Conservation (phyloP, 768 basidiomycete genomes). For the Amanita pseudoporphyria region DNA sequence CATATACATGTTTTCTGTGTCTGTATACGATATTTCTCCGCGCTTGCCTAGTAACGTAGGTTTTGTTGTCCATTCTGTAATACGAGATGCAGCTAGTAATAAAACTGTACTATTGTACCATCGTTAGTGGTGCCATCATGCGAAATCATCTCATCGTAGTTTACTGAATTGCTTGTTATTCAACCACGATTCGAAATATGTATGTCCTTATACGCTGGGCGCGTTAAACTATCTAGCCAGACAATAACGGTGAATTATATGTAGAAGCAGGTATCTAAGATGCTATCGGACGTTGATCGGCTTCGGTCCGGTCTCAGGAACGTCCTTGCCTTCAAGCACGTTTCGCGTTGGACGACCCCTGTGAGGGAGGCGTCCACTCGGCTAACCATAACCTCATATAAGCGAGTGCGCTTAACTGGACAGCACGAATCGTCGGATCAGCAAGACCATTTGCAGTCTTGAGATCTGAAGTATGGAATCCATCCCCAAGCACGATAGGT, state of each 20-base stretch:
- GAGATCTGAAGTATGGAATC: constrained; percentile 64
- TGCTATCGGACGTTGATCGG: too few relatives aligned
- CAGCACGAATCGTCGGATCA: constrained; percentile 41
- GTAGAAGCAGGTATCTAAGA: too few relatives aligned
- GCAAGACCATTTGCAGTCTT: constrained; percentile 25
- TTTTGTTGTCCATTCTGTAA: background rate
- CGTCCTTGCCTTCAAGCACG: background rate
- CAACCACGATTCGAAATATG: too few relatives aligned
- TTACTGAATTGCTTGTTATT: too few relatives aligned
- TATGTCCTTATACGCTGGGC: too few relatives aligned
- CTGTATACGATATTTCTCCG: too few relatives aligned
- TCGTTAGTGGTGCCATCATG: too few relatives aligned
- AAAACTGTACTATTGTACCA: too few relatives aligned
- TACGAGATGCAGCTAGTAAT: background rate
- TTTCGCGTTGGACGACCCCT: background rate
- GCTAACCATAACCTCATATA: constrained; percentile 52
- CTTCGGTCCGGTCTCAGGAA: too few relatives aligned
- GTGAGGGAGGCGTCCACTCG: constrained; percentile 23
- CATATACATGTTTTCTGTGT: background rate
- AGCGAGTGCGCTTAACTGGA: constrained; percentile 43
- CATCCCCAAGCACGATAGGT: constrained; percentile 48
- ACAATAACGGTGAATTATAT: too few relatives aligned
- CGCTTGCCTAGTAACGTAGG: background rate
- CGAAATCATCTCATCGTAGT: too few relatives aligned
- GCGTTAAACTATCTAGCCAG: too few relatives aligned